Evolutionary conservation across 2,329 filamentous ascomycete genomes (phyloP), one percentile per base, ranked within the genome.

Genomic region (Clonostachys solani): DNA sequence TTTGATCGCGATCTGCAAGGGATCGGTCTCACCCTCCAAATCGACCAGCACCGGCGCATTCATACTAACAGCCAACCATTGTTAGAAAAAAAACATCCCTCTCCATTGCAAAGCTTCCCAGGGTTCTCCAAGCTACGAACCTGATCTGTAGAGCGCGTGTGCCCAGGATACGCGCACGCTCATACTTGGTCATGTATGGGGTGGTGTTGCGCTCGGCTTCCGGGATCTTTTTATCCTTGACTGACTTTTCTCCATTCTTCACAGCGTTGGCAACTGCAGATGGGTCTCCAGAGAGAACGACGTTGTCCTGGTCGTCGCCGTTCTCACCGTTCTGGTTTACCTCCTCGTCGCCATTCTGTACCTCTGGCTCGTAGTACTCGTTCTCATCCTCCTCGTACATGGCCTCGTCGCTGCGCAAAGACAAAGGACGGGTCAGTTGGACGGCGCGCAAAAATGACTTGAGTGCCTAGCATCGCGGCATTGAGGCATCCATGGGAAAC

Each of bases 111-210:
- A 17, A 35, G 17, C 33, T 5, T 36, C 42, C 18, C 33, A 18
- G 33, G 9, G 6, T n/a, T 6, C 5, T n/a, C 36, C 10, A 38
- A n/a, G 36, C 12, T 38, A 57, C 82, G 47, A 69, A 95, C 90
- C 90, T 96, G 63, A 99, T 97, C 71, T 99, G 94, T 63, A 97
- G 70, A 38, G 94, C 94, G 56, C 94, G 80, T 38, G 94, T 97
- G 43, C 94, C 94, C 54, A 99, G 73, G 50, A 99, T 92, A 62
- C 94, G 84, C 53, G 94, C 94, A 58, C 86, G 83, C 77, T 99
- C 94, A 71, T 99, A 99, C 74, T 99, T 99, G 56, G 94, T 99
- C 92, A 99, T 95, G 73, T 96, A 99, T 3, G 92, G 94, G 29
- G 94, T 99, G 9, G 94, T 99, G 19, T 83, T 87, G 59, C 94